phyloP scores from a whole-genome alignment of 2,329 filamentous ascomycete species.

The Fusarium duplospermum region DNA sequence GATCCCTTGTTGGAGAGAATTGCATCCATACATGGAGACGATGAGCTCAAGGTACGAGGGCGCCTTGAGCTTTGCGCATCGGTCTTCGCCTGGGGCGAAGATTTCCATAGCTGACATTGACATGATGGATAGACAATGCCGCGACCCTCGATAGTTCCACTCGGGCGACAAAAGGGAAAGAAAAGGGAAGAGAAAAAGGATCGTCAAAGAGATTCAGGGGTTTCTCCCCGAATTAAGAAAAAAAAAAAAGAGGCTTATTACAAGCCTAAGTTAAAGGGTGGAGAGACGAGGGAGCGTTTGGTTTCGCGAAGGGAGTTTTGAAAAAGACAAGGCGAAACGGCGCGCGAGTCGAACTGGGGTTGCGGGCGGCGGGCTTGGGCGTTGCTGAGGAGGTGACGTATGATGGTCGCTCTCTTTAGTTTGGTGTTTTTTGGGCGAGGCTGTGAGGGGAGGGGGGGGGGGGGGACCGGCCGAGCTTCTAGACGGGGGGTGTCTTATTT shows the following conservation, averaged over 20 bases:
- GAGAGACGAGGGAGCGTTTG: slow-evolving; percentile 6
- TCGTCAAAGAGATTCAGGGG: slow-evolving; percentile 29
- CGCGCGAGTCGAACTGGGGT: slow-evolving; percentile 12
- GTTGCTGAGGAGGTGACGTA: slow-evolving; percentile 43
- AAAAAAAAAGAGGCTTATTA: neutral
- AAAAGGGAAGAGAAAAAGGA: slow-evolving; percentile 15
- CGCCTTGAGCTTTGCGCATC: slow-evolving; percentile 64
- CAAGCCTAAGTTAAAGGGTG: slow-evolving; percentile 4
- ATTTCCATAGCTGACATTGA: slow-evolving; percentile 41
- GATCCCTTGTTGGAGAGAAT: neutral
- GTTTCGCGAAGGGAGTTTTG: neutral
- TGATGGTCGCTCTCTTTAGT: slow-evolving; percentile 29
- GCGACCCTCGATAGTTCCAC: neutral
- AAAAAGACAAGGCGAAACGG: slow-evolving; percentile 15
- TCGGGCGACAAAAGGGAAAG: neutral
- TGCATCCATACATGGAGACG: slow-evolving; percentile 62
- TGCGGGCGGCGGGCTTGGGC: neutral
- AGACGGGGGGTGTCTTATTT: neutral
- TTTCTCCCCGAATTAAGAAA: neutral
- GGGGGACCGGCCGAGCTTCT: slow-evolving; percentile 18
- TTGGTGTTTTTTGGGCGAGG: slow-evolving; percentile 33
- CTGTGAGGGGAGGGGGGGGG: slow-evolving; percentile 39
- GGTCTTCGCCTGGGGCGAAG: slow-evolving; percentile 37
- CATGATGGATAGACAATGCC: slow-evolving; percentile 4
- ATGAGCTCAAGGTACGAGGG: slow-evolving; percentile 67